phyloP scores from a whole-genome alignment of 129 eudicot genomes.

The Ambrosia artemisiifolia region DNA sequence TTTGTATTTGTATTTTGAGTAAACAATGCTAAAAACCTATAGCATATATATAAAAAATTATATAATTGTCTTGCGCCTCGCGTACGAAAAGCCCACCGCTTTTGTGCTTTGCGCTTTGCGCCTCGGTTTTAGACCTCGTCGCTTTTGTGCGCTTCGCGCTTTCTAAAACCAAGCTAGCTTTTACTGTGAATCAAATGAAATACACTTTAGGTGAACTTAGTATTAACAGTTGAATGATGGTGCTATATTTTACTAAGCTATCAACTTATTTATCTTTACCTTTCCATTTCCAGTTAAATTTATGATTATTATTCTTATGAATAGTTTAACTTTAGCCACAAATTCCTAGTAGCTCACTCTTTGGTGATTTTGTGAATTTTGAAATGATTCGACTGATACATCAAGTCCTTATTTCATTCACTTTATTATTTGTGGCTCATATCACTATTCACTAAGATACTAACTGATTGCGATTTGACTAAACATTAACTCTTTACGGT shows the following conservation, averaged over 20 bases:
- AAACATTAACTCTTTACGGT: background rate
- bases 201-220: background rate
- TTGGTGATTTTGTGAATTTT: background rate
- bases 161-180: no score
- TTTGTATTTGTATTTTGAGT: no score
- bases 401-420: background rate
- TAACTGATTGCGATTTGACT: background rate
- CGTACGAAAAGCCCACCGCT: no score
- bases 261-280: background rate
- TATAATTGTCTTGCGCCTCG: no score
- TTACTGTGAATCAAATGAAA: background rate
- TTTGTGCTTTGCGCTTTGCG: no score
- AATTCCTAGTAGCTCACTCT: background rate
- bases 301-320: background rate
- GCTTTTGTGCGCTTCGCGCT: no score
- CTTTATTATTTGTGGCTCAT: background rate
- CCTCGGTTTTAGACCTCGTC: no score
- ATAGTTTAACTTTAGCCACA: constrained; percentile 1
- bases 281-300: background rate
- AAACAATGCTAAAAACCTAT: no score
- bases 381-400: background rate
- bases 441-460: background rate
- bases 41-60: no score
- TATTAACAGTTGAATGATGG: background rate
- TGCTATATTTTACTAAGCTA: constrained; percentile 5